Base-by-base conservation (phyloP, 2,329 filamentous ascomycete species). In the Taxawa tesnikishii region DNA sequence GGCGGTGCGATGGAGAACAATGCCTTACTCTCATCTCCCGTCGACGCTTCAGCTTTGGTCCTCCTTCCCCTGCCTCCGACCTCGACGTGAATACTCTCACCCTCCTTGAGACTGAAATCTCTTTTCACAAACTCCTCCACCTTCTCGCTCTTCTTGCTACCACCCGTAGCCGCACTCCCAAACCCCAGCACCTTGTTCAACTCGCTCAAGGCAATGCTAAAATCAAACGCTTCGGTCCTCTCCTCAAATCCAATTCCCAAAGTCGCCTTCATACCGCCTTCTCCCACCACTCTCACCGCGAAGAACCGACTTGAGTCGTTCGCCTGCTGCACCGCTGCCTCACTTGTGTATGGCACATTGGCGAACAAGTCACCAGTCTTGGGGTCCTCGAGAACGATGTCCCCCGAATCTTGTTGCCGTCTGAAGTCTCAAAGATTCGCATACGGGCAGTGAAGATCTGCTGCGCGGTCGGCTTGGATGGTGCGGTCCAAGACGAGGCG, bases 221-320 rank as follows among this genome's bases (percentile, higher is more conserved):
- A 85, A 51, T 94, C 84, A 45, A 93, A 88, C 2, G 85, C 83
- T 46, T 88, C 82, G 48, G 73, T 76, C 30, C 85, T 66, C 55
- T 93, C 83, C 62, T 92, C 83, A 50, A 92, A 93, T 7, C 84
- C 85, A 43, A 93, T 73, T 7, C 85, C 84, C 37, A 94, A 59
- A 28, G 81, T 71, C 8, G 85, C 84, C 54, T 84, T 87, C 44
- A 78, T 68, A 2, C 81, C 77, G 25, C 70, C 69, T 21, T 76
- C 78, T 39, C 85, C 83, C 37, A 83, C 74, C 2, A 93, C 83
- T 10, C 80, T 68, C 21, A 93, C 53, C 5, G 84, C 84, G 50
- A 93, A 93, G 67, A 93, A 93, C 19, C 84, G 73, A 38, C 73
- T 77, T 49, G 75, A 83, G 53, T 93, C 84, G 14, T 81, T 62